A percentile compares a stretch with the other conserved stretches of the same genome.
Conservation (phyloP, 1,284 basidiomycete species). For the Takashimella koratensis region DNA sequence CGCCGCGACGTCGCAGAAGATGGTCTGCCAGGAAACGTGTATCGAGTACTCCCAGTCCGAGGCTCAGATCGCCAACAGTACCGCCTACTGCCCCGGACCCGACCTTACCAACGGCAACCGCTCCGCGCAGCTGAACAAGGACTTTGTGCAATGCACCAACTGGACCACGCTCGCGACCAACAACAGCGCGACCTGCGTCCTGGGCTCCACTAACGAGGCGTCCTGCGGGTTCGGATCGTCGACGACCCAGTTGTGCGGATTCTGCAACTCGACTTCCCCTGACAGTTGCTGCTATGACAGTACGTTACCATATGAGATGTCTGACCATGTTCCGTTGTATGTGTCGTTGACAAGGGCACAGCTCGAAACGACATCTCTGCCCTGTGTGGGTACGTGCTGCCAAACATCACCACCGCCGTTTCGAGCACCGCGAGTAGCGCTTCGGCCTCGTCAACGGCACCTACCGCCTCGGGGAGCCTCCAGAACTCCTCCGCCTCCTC, state of each 20-base stretch:
- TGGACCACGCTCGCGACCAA: constrained; percentile 48
- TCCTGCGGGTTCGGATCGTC: constrained; percentile 51
- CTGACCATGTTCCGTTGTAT: too few species aligned
- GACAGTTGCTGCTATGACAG: constrained; percentile 41
- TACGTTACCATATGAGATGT: too few species aligned
- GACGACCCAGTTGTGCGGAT: constrained; percentile 46
- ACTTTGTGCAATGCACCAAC: constrained; percentile 47
- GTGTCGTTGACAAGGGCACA: too few species aligned
- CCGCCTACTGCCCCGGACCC: constrained; percentile 27
- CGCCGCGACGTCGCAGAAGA: constrained; percentile 31
- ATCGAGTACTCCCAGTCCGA: constrained; percentile 34
- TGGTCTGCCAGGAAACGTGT: constrained; percentile 44
- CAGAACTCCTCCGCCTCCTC: background rate
- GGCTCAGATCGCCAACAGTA: constrained; percentile 21
- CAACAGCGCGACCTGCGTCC: constrained; percentile 44
- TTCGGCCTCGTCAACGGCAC: constrained; percentile 8
- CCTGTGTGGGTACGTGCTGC: constrained; percentile 31
- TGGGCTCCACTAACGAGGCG: constrained; percentile 47
- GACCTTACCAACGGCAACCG: constrained; percentile 35
- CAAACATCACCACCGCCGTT: constrained; percentile 12
- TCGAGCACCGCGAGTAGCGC: constrained; percentile 16
- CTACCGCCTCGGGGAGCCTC: constrained; percentile 1
- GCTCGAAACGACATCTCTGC: constrained; percentile 31
- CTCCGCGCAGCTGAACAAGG: constrained; percentile 39
- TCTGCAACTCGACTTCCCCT: constrained; percentile 35